These are phyloP conservation scores for Acacia acuminata DNA, from an alignment of 306 rosid species.

Conservation along the genomic window DNA sequence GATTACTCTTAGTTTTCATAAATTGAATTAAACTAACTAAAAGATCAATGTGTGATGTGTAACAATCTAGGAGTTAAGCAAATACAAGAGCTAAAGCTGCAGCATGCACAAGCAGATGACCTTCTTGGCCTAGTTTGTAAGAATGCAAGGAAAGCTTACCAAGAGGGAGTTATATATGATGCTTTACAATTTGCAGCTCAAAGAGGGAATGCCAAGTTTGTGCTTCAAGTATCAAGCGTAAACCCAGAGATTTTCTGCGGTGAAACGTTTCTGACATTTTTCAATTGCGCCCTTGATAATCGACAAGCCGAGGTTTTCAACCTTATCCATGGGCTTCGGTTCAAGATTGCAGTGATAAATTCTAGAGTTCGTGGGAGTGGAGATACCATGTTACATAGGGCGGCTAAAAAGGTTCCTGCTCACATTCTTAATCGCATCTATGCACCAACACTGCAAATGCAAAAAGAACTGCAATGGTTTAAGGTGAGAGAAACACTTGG, in stretches of 20 bases:
- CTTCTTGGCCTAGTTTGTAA: not conserved
- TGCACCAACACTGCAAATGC: not conserved
- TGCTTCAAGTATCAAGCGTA: not conserved
- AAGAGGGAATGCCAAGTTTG: too few species aligned
- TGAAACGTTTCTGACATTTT: too few species aligned
- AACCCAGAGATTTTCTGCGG: not conserved
- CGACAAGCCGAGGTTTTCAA: not conserved
- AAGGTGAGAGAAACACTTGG: not conserved
- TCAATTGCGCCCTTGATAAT: accelerated
- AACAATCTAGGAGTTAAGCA: not conserved
- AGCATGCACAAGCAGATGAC: not conserved
- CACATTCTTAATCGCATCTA: not conserved
- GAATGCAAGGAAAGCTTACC: not conserved
- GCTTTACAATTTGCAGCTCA: too few species aligned
- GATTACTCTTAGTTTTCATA: not conserved
- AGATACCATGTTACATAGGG: not conserved
- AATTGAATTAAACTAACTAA: too few species aligned
- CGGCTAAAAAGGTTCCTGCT: not conserved
- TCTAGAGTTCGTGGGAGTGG: accelerated
- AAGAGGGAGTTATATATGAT: too few species aligned
- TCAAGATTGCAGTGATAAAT: too few species aligned
- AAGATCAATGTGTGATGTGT: not conserved
- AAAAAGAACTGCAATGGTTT: not conserved
- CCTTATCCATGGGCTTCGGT: not conserved
- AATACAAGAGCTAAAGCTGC: not conserved